Evolutionary conservation across 2,329 filamentous ascomycete genomes (phyloP).

Genomic region (Penicillium sp.): DNA sequence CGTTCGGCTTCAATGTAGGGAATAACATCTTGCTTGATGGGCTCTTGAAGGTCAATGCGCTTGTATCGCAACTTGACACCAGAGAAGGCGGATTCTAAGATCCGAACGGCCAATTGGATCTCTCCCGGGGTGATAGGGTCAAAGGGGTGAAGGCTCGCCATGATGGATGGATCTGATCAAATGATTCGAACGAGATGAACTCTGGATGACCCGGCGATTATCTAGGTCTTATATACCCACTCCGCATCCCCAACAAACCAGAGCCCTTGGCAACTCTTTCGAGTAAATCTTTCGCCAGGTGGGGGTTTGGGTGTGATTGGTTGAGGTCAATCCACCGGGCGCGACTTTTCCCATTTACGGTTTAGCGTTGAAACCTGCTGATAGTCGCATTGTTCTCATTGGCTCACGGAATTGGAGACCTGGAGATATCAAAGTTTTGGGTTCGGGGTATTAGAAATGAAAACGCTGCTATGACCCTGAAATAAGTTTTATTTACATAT

Average conservation of each 20-base stretch:
- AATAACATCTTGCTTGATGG: conserved; percentile 59
- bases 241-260: background rate
- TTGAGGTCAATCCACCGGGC: conserved; percentile 5
- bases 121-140: conserved; percentile 42
- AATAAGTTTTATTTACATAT: too few relatives aligned
- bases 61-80: conserved; percentile 55
- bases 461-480: background rate
- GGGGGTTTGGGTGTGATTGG: conserved; percentile 13
- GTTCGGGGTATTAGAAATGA: background rate
- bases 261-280: conserved; percentile 4
- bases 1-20: conserved; percentile 66
- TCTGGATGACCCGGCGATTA: background rate
- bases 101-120: conserved; percentile 40
- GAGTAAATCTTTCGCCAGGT: conserved; percentile 20
- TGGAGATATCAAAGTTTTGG: background rate
- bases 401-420: background rate
- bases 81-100: conserved; percentile 39
- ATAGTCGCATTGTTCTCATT: background rate
- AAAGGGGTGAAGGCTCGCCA: conserved; percentile 38
- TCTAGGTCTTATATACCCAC: conserved; percentile 6
- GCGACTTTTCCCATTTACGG: conserved; percentile 16
- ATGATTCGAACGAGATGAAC: background rate
- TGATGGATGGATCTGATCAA: conserved; percentile 7
- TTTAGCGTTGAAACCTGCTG: conserved; percentile 12
- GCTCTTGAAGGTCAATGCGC: conserved; percentile 66